Conservation (phyloP, 345 rosid species). For the Salix viminalis region DNA sequence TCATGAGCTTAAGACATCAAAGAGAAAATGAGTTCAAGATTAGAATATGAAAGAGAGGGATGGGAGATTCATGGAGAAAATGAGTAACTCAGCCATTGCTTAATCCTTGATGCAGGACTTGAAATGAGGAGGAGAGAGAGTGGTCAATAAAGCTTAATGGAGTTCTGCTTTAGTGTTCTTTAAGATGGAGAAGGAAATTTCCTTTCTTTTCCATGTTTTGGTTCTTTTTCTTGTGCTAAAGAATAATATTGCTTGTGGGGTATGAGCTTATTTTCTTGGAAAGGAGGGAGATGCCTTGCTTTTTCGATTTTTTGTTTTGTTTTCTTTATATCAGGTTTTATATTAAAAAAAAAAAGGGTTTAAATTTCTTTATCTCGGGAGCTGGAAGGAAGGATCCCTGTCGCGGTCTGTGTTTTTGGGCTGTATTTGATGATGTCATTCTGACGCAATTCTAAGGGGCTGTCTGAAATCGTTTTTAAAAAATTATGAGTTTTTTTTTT, state of each 20-base stretch:
- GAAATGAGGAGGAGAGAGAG: no score
- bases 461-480: no score
- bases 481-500: no score
- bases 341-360: no score
- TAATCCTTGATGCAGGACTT: neutral
- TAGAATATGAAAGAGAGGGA: neutral
- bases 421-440: neutral
- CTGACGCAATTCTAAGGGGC: no score
- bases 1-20: neutral
- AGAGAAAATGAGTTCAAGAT: neutral
- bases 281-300: constrained; percentile 12
- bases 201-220: neutral
- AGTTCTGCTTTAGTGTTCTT: neutral
- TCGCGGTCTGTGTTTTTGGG: neutral
- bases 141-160: neutral
- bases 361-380: neutral
- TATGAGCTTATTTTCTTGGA: neutral
- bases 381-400: no score
- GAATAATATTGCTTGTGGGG: constrained; percentile 1
- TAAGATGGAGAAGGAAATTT: neutral
- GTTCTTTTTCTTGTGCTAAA: neutral
- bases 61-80: neutral
- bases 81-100: constrained; percentile 43
- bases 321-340: neutral
- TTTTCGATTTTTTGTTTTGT: neutral